Evolutionary conservation across 1,284 basidiomycete genomes (phyloP), one percentile per base, ranked within the genome.

Genomic region (Ustilago loliicola): DNA sequence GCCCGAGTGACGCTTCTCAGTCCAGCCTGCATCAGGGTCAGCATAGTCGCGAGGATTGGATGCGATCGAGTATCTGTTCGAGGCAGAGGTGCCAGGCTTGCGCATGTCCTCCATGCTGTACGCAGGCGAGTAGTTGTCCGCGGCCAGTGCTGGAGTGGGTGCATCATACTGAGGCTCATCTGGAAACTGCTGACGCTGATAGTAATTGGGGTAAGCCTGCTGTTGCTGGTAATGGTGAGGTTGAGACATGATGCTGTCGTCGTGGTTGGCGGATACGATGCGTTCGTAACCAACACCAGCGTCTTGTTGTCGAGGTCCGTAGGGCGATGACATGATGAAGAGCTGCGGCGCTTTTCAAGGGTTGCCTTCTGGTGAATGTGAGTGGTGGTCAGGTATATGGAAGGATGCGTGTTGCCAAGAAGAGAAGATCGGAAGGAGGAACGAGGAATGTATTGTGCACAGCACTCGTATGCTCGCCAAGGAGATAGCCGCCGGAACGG

Each of bases 51-150:
- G 62, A 19, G 62, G 65, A 11, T 50, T 48, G 5, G 61, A 63
- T 5, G 65, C 29, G 25, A 48, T 61, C 29, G 71, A 64, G 48
- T 63, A 60, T 29, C 65, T 61, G 9, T 72, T 40, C 17, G 65
- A 64, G 40, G 25, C 34, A 27, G 67, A 29, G 9, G 63, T 62
- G 42, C 40, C 19, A 1, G 65, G 61, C 29, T 67, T 72, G 27
- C 71, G 71, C 71, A 72, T 72, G 25, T 72, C 71, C 42, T 72
- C 61, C 71, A 72, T 72, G 61, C 61, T 72, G 53, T 67, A 72
- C 38, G 64, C 71, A 27, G 65, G 71, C 40, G 71, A 60, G 53
- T 72, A 72, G 61, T 48, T 67, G 52, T 72, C 71, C 17, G 71
- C 71, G 25, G 71, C 65, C 13, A 72, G 65, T n/a, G 71, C 65